Evolutionary conservation across 177 flowering plant genomes (phyloP), one percentile per base, ranked within the genome.

Genomic region (Vitis hybrid): DNA sequence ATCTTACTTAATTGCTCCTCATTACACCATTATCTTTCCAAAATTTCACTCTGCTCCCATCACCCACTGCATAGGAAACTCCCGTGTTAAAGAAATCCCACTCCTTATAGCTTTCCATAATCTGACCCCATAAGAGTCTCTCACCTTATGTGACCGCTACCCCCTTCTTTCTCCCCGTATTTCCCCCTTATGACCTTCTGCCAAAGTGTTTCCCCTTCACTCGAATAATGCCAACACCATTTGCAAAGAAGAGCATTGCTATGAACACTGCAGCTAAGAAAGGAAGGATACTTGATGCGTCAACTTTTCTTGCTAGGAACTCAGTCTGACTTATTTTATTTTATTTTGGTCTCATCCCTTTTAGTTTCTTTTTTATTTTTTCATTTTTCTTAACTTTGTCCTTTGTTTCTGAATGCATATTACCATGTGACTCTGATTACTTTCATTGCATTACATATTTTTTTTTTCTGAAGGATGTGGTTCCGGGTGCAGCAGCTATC

Each of bases 401-500:
- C 24, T 24, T 52, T 24, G 49, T 18, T 1, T 50, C 10, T 63
- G 41, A 32, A 35, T 61, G 41, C 7, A 15, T 3, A 12, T 11
- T 24, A 59, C 52, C 27, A 9, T 3, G 9, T 46, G 55, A 32
- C 6, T 24, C 10, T n/a, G 27, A 24, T 51, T 30, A 12, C 30
- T 15, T 64, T 20, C 17, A 13, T 49, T 24, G 50, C 58, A 15
- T 60, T 76, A 72, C 6, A 54, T 64, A 7, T 65, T 69, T 75
- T 59, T 50, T 2, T 62, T 65, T 1, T 1, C 24, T 67, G 62
- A 74, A 85, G 92, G 94, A 88, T 77, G 72, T 71, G 46, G 74
- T 81, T 77, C 94, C 79, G 51, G 79, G 78, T 68, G 77, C 84
- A 53, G 71, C 89, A 30, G 78, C 83, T 46, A 74, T 84, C 14